These are phyloP conservation scores for Suillus spraguei DNA, from an alignment of 768 basidiomycete species.

Conservation along the genomic window DNA sequence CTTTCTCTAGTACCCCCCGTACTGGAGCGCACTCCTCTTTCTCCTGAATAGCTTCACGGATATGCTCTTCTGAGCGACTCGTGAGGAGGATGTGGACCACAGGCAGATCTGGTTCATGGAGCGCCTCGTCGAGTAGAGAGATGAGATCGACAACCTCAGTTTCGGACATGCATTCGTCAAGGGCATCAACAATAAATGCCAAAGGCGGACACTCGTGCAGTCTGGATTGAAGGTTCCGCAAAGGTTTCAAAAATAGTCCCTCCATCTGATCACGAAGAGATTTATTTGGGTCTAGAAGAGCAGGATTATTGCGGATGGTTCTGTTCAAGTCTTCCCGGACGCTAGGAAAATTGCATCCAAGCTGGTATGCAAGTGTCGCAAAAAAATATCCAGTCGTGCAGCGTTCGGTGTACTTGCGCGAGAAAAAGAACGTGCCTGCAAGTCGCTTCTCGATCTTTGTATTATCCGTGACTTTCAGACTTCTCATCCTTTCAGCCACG, in stretches of 20 bases:
- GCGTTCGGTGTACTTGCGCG: not conserved
- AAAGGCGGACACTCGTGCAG: not conserved
- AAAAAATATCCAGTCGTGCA: not conserved
- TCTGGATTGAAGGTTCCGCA: not conserved
- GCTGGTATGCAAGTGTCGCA: not conserved
- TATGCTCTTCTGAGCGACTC: not conserved
- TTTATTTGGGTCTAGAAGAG: not conserved
- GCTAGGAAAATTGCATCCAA: not conserved
- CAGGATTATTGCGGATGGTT: conserved; percentile 1
- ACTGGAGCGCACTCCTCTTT: not conserved
- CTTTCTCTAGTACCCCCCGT: not conserved
- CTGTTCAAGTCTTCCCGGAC: not conserved
- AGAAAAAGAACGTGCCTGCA: not conserved
- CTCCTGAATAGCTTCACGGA: not conserved
- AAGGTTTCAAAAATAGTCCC: not conserved
- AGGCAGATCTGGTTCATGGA: not conserved
- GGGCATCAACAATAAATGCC: not conserved
- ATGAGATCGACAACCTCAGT: not conserved
- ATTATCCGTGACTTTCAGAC: not conserved
- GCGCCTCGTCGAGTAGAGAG: not conserved
- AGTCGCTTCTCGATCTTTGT: not conserved
- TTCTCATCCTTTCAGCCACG: not conserved
- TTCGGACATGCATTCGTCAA: not conserved
- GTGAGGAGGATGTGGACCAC: not conserved
- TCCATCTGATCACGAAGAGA: not conserved